A percentile compares a stretch with the other conserved stretches of the same genome.
These are phyloP conservation scores for Herpomyces periplanetae DNA, from an alignment of 2,329 filamentous ascomycete species.

Conservation along the genomic window DNA sequence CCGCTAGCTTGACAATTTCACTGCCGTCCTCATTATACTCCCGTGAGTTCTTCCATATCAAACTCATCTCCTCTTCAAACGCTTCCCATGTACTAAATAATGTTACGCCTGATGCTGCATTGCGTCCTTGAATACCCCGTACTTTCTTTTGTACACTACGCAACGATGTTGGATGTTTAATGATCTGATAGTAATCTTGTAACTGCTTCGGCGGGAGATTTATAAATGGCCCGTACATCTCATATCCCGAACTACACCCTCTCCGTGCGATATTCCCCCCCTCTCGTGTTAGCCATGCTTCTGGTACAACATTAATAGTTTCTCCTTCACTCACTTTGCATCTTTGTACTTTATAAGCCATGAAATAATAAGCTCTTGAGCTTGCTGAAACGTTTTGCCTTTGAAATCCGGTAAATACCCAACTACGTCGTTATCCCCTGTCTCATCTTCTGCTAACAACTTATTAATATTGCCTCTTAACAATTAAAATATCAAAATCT, in stretches of 20 bases:
- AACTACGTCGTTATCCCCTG: conserved; percentile 16
- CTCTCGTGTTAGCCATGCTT: too few species aligned
- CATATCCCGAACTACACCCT: too few species aligned
- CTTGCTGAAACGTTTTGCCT: conserved; percentile 37
- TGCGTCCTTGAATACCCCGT: conserved; percentile 26
- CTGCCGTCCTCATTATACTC: conserved; percentile 76
- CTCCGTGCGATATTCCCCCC: too few species aligned
- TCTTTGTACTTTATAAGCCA: conserved; percentile 27
- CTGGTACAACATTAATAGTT: too few species aligned
- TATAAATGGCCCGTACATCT: conserved; percentile 32
- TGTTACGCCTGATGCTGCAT: conserved; percentile 16
- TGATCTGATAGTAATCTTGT: conserved; percentile 54
- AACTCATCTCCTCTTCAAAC: conserved; percentile 36
- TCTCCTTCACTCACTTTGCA: conserved; percentile 13
- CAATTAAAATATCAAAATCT: conserved; percentile 2
- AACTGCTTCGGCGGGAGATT: conserved; percentile 32
- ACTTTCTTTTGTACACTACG: conserved; percentile 36
- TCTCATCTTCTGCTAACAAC: conserved; percentile 11
- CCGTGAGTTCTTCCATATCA: conserved; percentile 56
- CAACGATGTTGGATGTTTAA: conserved; percentile 39
- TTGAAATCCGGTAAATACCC: conserved; percentile 25
- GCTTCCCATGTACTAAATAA: conserved; percentile 47
- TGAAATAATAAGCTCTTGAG: conserved; percentile 45
- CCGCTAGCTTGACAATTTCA: conserved; percentile 34
- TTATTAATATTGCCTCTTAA: conserved; percentile 6